A percentile compares a stretch with the other conserved stretches of the same genome.
phyloP scores from a whole-genome alignment of 2,329 filamentous ascomycete species.

The Leptographium galeiforme region DNA sequence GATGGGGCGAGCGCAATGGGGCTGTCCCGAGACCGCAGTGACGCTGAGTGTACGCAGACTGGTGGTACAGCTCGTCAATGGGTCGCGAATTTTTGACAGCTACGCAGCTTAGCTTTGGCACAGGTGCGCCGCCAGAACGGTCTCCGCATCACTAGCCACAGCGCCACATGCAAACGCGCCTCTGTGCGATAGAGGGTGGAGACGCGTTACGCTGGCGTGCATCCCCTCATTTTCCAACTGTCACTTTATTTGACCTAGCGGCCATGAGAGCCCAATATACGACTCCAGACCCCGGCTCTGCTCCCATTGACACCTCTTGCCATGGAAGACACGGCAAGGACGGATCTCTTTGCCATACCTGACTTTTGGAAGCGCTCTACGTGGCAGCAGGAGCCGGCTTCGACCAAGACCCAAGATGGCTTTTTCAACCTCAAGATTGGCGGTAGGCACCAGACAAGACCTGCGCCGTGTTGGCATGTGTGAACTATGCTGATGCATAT shows the following conservation, averaged over 20 bases:
- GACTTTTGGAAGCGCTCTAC: constrained; percentile 45
- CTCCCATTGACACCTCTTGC: background rate
- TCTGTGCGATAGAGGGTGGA: background rate
- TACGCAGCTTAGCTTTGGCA: background rate
- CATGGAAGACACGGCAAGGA: constrained; percentile 17
- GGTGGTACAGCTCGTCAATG: background rate
- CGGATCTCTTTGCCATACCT: constrained; percentile 49
- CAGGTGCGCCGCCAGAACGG: background rate
- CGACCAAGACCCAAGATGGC: background rate
- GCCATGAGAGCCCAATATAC: background rate
- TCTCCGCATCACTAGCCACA: background rate
- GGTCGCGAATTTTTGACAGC: too few species aligned
- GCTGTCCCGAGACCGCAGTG: too few species aligned
- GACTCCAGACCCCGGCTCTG: background rate
- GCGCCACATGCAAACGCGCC: background rate
- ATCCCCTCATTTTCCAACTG: background rate
- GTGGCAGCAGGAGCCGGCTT: constrained; percentile 24
- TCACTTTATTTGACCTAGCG: background rate
- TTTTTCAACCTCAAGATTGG: constrained; percentile 32
- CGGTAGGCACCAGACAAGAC: constrained; percentile 13
- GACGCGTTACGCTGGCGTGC: background rate
- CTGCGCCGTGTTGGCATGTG: too few species aligned
- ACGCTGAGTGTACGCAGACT: too few species aligned
- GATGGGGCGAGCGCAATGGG: too few species aligned
- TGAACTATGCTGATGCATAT: background rate